Base-by-base conservation (phyloP, 139 green algal genomes). In the Tetradesmus obliquus region DNA sequence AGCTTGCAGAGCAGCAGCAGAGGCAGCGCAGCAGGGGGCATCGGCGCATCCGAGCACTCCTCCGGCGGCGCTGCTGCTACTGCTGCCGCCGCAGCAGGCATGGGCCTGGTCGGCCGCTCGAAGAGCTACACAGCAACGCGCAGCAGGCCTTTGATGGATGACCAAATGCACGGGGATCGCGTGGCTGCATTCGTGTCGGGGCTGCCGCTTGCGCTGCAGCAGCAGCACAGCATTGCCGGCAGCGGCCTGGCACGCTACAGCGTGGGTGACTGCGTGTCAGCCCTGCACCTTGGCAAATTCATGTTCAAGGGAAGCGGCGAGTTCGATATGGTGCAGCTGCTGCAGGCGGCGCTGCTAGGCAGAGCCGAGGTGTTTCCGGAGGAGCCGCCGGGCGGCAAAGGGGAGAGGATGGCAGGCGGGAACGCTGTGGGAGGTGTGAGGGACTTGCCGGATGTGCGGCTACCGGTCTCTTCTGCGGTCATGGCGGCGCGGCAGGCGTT, bases 321-420 rank as follows among this genome's bases (percentile, higher is more conserved):
- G 51, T 90, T 24, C n/a, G 53, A 90, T 22, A 90, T 90, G 86
- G 86, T 90, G 19, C 86, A 90, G 71, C 20, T 90, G 51, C 51
- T 84, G 86, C 86, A 90, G 19, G 20, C 71, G 2, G 71, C 71
- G 12, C 22, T 90, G n/a, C 7, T 60, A 5, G 86, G 57, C 7
- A 83, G 86, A 20, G 66, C 66, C 1, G 66, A 76, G 5, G 24
- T 32, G 51, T 90, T 90, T n/a, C 86, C 86, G 22, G 8, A 5
- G 2, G 53, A 90, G 53, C 71, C 86, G 5, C 86, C 86, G 0
- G 45, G 71, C 4, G 86, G 86, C 71, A 90, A 90, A 24, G 86
- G 86, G 3, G 55, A 32, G 19, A 66, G 86, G 51, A 8, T 87
- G 55, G 45, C 32, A 7, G 24, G 76, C n/a, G 3, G 2, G 5